Base-by-base conservation (phyloP, 2,329 filamentous ascomycete species). In the Nemania sp. region DNA sequence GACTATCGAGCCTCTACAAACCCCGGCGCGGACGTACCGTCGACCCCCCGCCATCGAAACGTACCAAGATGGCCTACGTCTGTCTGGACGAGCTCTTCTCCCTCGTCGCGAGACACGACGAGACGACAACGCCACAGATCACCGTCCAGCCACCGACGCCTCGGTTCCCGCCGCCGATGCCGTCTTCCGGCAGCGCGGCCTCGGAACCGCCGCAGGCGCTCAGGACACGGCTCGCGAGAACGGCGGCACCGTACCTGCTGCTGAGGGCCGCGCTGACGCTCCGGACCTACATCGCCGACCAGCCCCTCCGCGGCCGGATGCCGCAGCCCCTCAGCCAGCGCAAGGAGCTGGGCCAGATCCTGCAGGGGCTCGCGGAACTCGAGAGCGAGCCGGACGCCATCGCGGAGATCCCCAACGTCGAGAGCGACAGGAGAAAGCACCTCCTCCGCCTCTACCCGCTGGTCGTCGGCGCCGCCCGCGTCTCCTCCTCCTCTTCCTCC, bases 211-310 rank as follows among this genome's bases (percentile, higher is more conserved):
- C 66, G 45, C 74, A 74, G 17, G 69, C 73, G 1, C 73, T 80
- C 11, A 79, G 81, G 60, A 75, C 84, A 42, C 81, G 86, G 12
- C 85, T 98, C 15, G 90, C 94, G 0, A 84, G 87, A 71, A 89
- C 89, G 3, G 86, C 89, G 0, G 89, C 91, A 0, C 92, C 92
- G 0, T 94, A 91, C 69, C 81, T 98, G 2, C 89, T 98, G 46
- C 79, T 97, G 1, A 87, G 95, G 2, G 87, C 90, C 12, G 92
- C 90, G 0, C 80, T 97, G 15, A 88, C 91, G 0, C 77, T 98
- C n/a, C 88, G 91, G 57, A 82, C 88, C 0, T 98, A 96, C 72
- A 88, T 96, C 47, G 90, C 92, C 3, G 95, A 99, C 74, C 94
- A 97, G 72, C 93, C 94, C 0, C 80, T 99, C 18, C 84, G 95